Conservation (phyloP, 805 yeast species). For the Hanseniaspora meyeri region DNA sequence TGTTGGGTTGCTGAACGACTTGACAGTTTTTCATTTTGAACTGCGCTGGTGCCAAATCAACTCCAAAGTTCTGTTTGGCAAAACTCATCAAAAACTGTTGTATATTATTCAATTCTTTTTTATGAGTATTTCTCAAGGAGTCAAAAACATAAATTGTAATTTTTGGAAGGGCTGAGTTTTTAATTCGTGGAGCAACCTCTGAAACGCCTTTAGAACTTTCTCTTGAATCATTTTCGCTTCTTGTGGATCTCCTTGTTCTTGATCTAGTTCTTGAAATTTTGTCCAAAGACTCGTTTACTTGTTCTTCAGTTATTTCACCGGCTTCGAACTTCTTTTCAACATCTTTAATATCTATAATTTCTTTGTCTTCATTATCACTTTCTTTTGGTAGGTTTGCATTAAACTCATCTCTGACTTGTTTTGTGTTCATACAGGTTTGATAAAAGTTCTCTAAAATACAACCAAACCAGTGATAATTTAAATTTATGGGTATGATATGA, state of each 20-base stretch:
- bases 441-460: constrained; percentile 50
- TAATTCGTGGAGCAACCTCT: not conserved
- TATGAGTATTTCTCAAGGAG: constrained; percentile 50
- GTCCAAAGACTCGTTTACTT: not conserved
- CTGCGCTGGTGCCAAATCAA: constrained; percentile 35
- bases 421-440: constrained; percentile 22
- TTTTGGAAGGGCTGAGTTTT: not conserved
- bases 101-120: constrained; percentile 42
- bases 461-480: constrained; percentile 77
- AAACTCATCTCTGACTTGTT: constrained; percentile 14
- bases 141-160: constrained; percentile 53
- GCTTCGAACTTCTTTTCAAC: not conserved
- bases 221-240: not conserved
- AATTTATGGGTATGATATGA: constrained; percentile 70
- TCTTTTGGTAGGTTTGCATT: constrained; percentile 11
- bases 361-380: not conserved
- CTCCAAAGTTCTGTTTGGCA: constrained; percentile 49
- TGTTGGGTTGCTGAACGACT: constrained; percentile 77
- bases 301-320: not conserved
- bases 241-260: not conserved
- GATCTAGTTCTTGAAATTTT: not conserved
- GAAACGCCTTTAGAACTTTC: not conserved
- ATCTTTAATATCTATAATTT: not conserved
- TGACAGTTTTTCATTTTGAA: constrained; percentile 39
- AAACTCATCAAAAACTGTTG: constrained; percentile 51